Conservation (phyloP, 805 yeast species). For the Myxozyma sirexii region DNA sequence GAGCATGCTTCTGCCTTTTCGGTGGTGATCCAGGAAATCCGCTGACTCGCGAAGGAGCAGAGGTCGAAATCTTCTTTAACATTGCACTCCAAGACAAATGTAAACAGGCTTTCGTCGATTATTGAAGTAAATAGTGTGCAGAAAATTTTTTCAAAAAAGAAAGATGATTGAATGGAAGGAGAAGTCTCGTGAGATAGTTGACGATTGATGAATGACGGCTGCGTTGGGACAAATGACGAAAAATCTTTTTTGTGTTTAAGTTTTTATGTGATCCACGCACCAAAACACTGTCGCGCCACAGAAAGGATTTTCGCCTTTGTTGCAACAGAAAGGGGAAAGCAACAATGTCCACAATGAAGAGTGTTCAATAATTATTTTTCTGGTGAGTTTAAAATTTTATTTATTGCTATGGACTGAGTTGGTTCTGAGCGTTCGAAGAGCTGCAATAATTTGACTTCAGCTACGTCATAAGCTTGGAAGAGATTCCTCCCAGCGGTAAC, state of each 20-base stretch:
- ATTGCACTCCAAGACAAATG: background rate
- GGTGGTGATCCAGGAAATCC: slow-evolving; percentile 20
- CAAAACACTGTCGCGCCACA: background rate
- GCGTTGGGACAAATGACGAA: slow-evolving; percentile 11
- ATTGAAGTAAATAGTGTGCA: background rate
- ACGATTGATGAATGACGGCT: background rate
- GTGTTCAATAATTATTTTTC: too few relatives aligned
- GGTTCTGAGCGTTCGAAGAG: too few relatives aligned
- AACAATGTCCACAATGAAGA: background rate
- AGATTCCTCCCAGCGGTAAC: too few relatives aligned
- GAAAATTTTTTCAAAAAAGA: background rate
- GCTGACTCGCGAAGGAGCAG: slow-evolving; percentile 16
- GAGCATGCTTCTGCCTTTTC: slow-evolving; percentile 10
- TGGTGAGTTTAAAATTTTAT: too few relatives aligned
- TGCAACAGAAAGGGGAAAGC: background rate
- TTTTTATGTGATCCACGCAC: background rate
- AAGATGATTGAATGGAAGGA: background rate
- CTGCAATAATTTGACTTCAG: too few relatives aligned
- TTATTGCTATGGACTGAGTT: background rate
- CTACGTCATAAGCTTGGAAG: too few relatives aligned
- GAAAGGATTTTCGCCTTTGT: background rate
- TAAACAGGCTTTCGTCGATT: too few relatives aligned
- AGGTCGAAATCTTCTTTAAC: slow-evolving; percentile 10
- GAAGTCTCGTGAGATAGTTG: background rate
- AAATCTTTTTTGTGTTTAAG: background rate